These are phyloP conservation scores for Stropharia rugosoannulata DNA, from an alignment of 768 basidiomycete genomes.

Conservation along the genomic window DNA sequence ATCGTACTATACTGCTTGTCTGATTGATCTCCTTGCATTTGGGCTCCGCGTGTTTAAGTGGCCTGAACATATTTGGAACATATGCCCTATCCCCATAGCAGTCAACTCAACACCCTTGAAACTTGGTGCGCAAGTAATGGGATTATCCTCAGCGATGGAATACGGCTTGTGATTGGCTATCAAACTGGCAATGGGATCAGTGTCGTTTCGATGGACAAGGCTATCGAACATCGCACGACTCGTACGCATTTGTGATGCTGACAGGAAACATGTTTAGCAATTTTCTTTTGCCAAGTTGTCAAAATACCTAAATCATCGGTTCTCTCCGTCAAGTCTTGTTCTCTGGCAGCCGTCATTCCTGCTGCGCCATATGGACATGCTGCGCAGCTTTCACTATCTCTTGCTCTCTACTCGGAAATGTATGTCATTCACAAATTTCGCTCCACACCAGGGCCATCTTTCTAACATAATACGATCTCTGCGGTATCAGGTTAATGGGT, in stretches of 20 bases:
- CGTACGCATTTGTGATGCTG: conserved; percentile 29
- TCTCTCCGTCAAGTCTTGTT: conserved; percentile 59
- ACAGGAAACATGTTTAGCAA: conserved; percentile 5
- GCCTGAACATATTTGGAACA: background rate
- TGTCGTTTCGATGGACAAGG: conserved; percentile 31
- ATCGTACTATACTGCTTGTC: too few relatives aligned
- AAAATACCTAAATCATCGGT: conserved; percentile 62
- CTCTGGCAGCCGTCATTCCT: conserved; percentile 42
- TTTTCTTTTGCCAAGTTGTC: conserved; percentile 45
- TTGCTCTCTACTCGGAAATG: conserved; percentile 69
- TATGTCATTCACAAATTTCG: conserved; percentile 22
- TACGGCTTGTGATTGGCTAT: conserved; percentile 33
- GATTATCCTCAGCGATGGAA: conserved; percentile 44
- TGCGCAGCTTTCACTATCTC: conserved; percentile 59
- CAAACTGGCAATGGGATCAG: conserved; percentile 25
- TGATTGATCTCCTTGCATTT: too few relatives aligned
- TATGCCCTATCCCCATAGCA: conserved; percentile 4
- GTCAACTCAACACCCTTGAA: conserved; percentile 29
- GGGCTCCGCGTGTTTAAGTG: too few relatives aligned
- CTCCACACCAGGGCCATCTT: background rate
- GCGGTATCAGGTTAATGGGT: conserved; percentile 43
- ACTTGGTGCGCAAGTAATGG: conserved; percentile 49
- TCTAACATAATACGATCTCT: conserved; percentile 7
- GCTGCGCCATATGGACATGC: conserved; percentile 51
- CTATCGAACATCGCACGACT: conserved; percentile 33